phyloP scores from a whole-genome alignment of 495 filamentous ascomycete genomes.

The Tuber brumale region DNA sequence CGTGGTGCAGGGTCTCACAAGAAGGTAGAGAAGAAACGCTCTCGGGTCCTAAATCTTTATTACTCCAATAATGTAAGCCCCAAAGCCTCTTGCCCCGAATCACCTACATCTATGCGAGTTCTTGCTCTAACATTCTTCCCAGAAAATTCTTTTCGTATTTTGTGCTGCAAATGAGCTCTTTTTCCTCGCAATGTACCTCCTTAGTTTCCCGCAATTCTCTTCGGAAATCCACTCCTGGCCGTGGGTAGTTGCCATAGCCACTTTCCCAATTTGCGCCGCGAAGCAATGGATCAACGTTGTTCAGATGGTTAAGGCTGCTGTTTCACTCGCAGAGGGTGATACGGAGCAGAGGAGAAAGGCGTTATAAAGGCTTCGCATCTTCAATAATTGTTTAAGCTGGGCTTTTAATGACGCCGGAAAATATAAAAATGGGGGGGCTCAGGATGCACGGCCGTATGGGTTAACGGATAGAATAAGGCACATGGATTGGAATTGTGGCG shows the following conservation, averaged over 20 bases:
- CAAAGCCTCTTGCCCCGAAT: slow-evolving; percentile 12
- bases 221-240: slow-evolving; percentile 61
- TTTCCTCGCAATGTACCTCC: slow-evolving; percentile 95
- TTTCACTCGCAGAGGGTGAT: slow-evolving; percentile 89
- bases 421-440: background rate
- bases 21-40: slow-evolving; percentile 73
- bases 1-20: slow-evolving; percentile 58
- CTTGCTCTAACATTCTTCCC: slow-evolving; percentile 19
- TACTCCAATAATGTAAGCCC: slow-evolving; percentile 84
- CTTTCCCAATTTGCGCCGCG: slow-evolving; percentile 73
- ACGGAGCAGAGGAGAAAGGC: slow-evolving; percentile 48
- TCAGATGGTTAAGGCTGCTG: slow-evolving; percentile 87
- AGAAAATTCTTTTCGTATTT: slow-evolving; percentile 87
- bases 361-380: slow-evolving; percentile 6
- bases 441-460: background rate
- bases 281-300: slow-evolving; percentile 95
- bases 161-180: slow-evolving; percentile 89
- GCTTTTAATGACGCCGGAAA: background rate
- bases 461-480: background rate
- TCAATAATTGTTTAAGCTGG: background rate
- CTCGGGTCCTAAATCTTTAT: slow-evolving; percentile 82
- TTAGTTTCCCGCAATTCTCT: slow-evolving; percentile 83
- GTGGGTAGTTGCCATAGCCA: slow-evolving; percentile 79
- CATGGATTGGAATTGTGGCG: background rate
- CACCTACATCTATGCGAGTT: slow-evolving; percentile 7